phyloP scores from a whole-genome alignment of 2,329 filamentous ascomycete species.

The Chaetomiaceae sp. region DNA sequence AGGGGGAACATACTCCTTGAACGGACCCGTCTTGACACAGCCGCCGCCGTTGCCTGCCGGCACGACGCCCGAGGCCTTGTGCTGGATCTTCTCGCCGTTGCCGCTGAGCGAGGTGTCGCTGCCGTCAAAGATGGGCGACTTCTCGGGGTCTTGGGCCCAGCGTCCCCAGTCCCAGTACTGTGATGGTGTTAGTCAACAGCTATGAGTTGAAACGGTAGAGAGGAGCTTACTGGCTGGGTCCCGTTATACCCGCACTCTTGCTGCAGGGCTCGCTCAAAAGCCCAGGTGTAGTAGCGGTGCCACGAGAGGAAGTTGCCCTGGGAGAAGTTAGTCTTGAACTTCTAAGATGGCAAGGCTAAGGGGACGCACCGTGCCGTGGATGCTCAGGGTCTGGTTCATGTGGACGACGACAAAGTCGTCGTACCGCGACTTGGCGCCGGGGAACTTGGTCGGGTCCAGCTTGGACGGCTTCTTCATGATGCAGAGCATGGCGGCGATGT shows the following conservation, averaged over 20 bases:
- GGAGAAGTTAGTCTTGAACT: neutral
- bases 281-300: slow-evolving; percentile 40
- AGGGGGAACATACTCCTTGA: slow-evolving; percentile 40
- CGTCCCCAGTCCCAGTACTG: slow-evolving; percentile 51
- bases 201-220: neutral
- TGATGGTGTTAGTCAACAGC: slow-evolving; percentile 5
- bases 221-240: slow-evolving; percentile 33
- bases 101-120: slow-evolving; percentile 47
- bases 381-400: slow-evolving; percentile 33
- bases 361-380: slow-evolving; percentile 29
- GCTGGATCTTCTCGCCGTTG: slow-evolving; percentile 38
- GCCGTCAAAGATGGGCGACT: slow-evolving; percentile 53
- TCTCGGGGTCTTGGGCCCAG: slow-evolving; percentile 40
- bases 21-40: slow-evolving; percentile 47
- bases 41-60: slow-evolving; percentile 53
- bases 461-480: slow-evolving; percentile 33
- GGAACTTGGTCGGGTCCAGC: slow-evolving; percentile 28
- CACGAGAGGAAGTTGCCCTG: slow-evolving; percentile 39
- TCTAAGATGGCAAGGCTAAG: too few relatives aligned
- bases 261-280: slow-evolving; percentile 37
- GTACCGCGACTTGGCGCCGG: slow-evolving; percentile 32
- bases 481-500: slow-evolving; percentile 34
- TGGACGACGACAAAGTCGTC: slow-evolving; percentile 38
- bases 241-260: slow-evolving; percentile 41
- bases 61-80: slow-evolving; percentile 26